Conservation (phyloP, 179 eudicot genomes). For the Carnegiea gigantea region DNA sequence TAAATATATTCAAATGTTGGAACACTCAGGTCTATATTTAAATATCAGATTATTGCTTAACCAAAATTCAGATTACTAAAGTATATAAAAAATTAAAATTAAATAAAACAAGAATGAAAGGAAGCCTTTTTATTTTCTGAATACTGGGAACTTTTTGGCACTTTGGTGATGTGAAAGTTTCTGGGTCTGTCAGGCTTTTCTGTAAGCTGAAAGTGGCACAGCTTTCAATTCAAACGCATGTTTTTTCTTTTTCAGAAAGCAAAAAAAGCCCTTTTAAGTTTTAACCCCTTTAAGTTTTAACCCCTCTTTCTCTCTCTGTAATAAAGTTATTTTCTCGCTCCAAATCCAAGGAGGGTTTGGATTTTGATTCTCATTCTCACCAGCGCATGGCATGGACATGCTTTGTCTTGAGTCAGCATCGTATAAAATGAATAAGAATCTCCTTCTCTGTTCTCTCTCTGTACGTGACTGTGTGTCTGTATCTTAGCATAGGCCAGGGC, state of each 20-base stretch:
- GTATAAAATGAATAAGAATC: background rate
- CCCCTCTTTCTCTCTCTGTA: background rate
- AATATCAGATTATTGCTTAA: no score
- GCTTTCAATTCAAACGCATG: background rate
- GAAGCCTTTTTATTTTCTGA: background rate
- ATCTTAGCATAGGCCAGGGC: background rate
- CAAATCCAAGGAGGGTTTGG: background rate
- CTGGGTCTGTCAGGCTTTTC: slow-evolving; percentile 2
- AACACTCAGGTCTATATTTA: no score
- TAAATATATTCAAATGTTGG: no score
- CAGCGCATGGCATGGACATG: slow-evolving; percentile 3
- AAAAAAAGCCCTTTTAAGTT: background rate
- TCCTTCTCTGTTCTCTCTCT: background rate
- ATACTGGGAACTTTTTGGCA: background rate
- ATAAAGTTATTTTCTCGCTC: background rate
- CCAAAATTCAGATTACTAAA: no score
- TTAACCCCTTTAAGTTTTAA: background rate
- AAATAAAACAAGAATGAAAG: background rate
- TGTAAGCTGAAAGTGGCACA: slow-evolving; percentile 5
- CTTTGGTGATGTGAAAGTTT: slow-evolving; percentile 8
- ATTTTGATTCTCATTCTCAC: background rate
- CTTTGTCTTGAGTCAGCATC: slow-evolving; percentile 7
- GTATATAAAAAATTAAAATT: background rate
- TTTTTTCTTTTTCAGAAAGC: background rate
- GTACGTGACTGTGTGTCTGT: background rate